Conservation (phyloP, 371 early-diverging fungal genomes). For the Rhizopus delemar region DNA sequence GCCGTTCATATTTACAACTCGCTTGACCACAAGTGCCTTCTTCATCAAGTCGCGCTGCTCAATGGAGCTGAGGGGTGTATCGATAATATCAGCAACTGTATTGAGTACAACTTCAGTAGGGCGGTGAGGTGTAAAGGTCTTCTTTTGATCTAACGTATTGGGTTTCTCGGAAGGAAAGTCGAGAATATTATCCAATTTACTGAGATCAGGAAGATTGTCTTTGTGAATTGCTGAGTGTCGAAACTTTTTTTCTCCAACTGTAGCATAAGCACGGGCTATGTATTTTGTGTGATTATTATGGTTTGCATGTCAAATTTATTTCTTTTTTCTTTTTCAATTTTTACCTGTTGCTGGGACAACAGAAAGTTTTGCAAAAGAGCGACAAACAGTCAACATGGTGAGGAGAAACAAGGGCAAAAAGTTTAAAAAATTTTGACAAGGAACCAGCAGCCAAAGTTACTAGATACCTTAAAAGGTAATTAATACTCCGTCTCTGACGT, state of each 20-base stretch:
- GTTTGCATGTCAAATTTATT: slow-evolving; percentile 5
- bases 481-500: neutral
- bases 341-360: slow-evolving; percentile 14
- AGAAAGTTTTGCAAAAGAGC: slow-evolving; percentile 32
- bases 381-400: slow-evolving; percentile 34
- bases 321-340: neutral
- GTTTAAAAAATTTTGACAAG: slow-evolving; percentile 16
- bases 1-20: slow-evolving; percentile 83
- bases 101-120: slow-evolving; percentile 45
- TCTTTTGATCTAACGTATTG: slow-evolving; percentile 36
- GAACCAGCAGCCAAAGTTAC: slow-evolving; percentile 1
- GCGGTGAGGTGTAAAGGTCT: slow-evolving; percentile 39
- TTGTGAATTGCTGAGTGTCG: slow-evolving; percentile 31
- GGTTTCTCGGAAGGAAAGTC: slow-evolving; percentile 34
- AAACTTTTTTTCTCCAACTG: slow-evolving; percentile 23
- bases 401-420: slow-evolving; percentile 8
- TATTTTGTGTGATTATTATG: too few relatives aligned
- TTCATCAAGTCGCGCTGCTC: slow-evolving; percentile 61
- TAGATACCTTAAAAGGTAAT: neutral
- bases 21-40: slow-evolving; percentile 74
- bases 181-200: slow-evolving; percentile 47
- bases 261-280: slow-evolving; percentile 36
- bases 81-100: slow-evolving; percentile 43
- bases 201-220: slow-evolving; percentile 38
- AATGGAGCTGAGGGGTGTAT: slow-evolving; percentile 32